These are phyloP conservation scores for Malus sieversii DNA, from an alignment of 306 rosid species.

Conservation along the genomic window DNA sequence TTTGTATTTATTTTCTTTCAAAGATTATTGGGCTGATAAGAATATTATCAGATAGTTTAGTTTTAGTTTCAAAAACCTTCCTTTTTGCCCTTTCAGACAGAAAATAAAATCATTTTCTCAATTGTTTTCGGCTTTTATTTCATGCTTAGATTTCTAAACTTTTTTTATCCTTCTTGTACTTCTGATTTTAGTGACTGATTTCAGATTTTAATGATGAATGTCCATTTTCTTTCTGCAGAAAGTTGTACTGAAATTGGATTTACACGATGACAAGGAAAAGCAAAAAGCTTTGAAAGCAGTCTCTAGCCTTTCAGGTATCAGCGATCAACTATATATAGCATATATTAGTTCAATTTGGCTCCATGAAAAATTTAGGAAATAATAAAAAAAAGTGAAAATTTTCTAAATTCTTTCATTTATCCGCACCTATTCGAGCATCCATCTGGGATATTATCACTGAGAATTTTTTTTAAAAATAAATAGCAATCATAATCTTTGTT, in stretches of 20 bases:
- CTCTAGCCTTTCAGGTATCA: slow-evolving; percentile 47
- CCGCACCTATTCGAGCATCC: background rate
- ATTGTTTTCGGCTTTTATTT: background rate
- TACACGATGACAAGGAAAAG: slow-evolving; percentile 65
- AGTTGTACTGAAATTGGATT: slow-evolving; percentile 62
- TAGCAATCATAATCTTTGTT: background rate
- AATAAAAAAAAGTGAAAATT: background rate
- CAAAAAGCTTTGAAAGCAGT: slow-evolving; percentile 70
- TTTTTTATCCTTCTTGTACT: background rate
- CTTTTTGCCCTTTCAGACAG: background rate
- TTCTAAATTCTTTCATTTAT: background rate
- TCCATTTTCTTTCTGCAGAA: slow-evolving; percentile 37
- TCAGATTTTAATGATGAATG: too few relatives aligned
- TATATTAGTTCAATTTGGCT: background rate
- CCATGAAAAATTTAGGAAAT: background rate
- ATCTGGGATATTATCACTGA: background rate
- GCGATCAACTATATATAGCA: background rate
- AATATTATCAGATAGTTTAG: background rate
- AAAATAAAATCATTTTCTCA: background rate
- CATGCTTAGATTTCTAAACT: background rate
- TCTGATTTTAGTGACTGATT: background rate
- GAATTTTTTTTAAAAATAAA: too few relatives aligned
- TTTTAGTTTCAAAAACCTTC: background rate
- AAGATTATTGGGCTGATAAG: background rate
- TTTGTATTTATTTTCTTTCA: background rate